A percentile compares a stretch with the other conserved stretches of the same genome.
phyloP scores from a whole-genome alignment of 805 yeast genomes.

The Wickerhamiella alocasiicola region DNA sequence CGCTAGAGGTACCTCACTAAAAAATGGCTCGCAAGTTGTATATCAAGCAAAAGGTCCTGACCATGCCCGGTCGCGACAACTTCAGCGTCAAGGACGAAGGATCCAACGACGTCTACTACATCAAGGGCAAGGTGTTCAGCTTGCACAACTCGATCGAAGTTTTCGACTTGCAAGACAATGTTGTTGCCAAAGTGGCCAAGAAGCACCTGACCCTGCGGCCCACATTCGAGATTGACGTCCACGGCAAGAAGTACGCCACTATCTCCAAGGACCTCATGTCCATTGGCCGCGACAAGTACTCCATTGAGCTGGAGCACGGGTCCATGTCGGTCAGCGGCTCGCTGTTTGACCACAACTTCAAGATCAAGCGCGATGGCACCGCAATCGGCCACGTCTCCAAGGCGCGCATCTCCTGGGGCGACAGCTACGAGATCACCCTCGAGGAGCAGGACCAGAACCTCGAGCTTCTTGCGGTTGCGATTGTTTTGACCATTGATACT shows the following conservation, averaged over 20 bases:
- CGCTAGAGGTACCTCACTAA: not conserved
- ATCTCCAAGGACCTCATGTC: constrained; percentile 5
- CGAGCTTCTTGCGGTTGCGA: constrained; percentile 7
- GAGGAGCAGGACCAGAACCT: not conserved
- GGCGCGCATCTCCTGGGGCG: constrained; percentile 8
- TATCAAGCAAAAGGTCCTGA: constrained; percentile 10
- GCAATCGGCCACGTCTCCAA: constrained; percentile 5
- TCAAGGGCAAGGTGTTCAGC: constrained; percentile 9
- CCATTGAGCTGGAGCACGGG: constrained; percentile 1
- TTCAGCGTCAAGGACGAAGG: constrained; percentile 9
- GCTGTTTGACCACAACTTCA: constrained; percentile 10
- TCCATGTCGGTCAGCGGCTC: constrained; percentile 6
- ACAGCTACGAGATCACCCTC: constrained; percentile 7
- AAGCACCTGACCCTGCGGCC: constrained; percentile 4
- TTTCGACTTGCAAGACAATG: not conserved
- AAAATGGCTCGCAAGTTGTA: constrained; percentile 6
- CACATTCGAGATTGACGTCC: constrained; percentile 1
- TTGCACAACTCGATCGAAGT: constrained; percentile 5
- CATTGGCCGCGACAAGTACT: constrained; percentile 9
- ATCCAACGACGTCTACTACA: constrained; percentile 5
- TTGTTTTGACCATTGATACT: constrained; percentile 5
- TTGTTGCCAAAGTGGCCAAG: constrained; percentile 6
- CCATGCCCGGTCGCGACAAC: constrained; percentile 4
- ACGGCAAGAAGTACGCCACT: constrained; percentile 9
- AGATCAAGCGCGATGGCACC: constrained; percentile 2